These are phyloP conservation scores for Gossypium sturtianum DNA, from an alignment of 345 rosid genomes.

Conservation along the genomic window DNA sequence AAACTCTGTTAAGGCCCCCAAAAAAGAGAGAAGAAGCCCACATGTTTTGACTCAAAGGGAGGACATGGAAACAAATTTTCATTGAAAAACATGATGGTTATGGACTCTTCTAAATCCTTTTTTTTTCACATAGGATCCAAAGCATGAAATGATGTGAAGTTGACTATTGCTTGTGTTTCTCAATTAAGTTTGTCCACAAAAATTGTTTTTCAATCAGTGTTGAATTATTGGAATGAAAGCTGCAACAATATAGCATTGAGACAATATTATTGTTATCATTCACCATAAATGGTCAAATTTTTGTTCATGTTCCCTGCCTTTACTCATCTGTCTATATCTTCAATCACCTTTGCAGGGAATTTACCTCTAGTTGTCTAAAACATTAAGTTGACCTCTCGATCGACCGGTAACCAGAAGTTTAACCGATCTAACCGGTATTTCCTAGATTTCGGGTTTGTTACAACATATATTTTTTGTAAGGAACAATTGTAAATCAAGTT, in stretches of 20 bases:
- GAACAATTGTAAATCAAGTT: neutral
- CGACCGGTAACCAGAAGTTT: neutral
- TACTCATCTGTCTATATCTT: neutral
- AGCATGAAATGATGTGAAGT: constrained; percentile 3
- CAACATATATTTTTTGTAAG: neutral
- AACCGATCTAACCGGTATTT: neutral
- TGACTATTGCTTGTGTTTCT: constrained; percentile 3
- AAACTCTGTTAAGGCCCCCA: neutral
- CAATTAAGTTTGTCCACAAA: neutral
- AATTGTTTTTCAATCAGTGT: neutral
- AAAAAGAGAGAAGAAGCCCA: neutral
- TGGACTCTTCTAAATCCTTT: neutral
- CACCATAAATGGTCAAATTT: neutral
- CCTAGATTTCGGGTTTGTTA: too few relatives aligned
- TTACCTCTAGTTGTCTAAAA: neutral
- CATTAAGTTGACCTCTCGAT: neutral
- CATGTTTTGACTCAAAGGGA: neutral
- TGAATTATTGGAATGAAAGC: constrained; percentile 6
- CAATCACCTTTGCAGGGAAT: neutral
- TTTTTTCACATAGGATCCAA: neutral
- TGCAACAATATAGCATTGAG: neutral
- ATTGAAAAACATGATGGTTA: neutral
- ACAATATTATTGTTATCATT: neutral
- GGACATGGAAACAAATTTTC: neutral
- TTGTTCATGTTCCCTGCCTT: neutral